Base-by-base conservation (phyloP, 345 rosid species). In the Lagerstroemia speciosa region DNA sequence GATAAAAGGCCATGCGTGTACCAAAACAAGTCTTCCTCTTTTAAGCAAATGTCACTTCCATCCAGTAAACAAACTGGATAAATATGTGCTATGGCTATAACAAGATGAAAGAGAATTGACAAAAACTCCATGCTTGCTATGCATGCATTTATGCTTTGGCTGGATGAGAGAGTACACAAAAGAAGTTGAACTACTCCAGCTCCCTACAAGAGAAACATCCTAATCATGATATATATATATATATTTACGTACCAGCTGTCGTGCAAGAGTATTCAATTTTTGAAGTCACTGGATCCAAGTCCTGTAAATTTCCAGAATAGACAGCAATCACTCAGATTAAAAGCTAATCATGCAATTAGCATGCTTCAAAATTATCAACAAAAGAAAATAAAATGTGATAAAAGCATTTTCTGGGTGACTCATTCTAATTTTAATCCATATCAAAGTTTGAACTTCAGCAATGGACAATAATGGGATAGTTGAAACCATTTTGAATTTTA, bases 271-370 rank as follows among this genome's bases (percentile, higher is more conserved):
- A 94, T 53, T 91, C 93, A 64, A 89, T 89, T 8, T 78, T 71
- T 66, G 96, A 87, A 66, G 97, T 94, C 78, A 73, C 76, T 40
- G 93, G 90, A 78, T 88, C 96, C 82, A 81, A 74, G 79, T 81
- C 88, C 97, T 94, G 83, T 62, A 57, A 48, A 69, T 41, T 73
- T 9, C 46, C 34, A 53, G 58, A 26, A 52, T 17, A 22, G 53
- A 37, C 17, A 12, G 32, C 17, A 52, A 10, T 16, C 9, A 52
- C 29, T 5, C 30, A 57, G 31, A n/a, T 53, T 24, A 53, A 53
- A 53, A 24, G 6, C 7, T 10, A 53, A 53, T 53, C 8, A n/a
- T 8, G 3, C 9, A 14, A 53, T 53, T 30, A 53, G 11, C 27
- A 24, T 24, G 27, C 24, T n/a, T 22, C 60, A 53, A 53, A 48